phyloP scores from a whole-genome alignment of 345 rosid species.

The Euphorbia pulcherrima region DNA sequence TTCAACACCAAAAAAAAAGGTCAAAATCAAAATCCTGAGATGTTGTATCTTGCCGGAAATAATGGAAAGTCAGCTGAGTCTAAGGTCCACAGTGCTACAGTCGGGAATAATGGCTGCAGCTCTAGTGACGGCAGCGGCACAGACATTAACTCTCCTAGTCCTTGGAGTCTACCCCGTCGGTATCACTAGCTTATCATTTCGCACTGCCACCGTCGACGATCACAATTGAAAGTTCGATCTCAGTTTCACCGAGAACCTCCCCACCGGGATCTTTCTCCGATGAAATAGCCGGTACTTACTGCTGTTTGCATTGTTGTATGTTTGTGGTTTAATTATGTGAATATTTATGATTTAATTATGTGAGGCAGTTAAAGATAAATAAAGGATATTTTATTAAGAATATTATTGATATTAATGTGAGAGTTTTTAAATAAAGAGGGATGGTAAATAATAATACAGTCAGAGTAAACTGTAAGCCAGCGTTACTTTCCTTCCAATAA shows the following conservation, averaged over 20 bases:
- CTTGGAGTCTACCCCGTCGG: conserved; percentile 68
- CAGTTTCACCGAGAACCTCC: conserved; percentile 35
- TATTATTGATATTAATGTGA: too few relatives aligned
- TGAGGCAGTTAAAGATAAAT: too few relatives aligned
- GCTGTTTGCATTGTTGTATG: conserved; percentile 57
- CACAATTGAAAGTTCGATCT: conserved; percentile 49
- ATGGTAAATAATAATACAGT: too few relatives aligned
- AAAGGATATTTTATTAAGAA: too few relatives aligned
- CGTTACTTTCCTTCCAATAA: conserved; percentile 9
- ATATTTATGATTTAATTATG: too few relatives aligned
- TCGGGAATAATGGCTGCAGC: conserved; percentile 17
- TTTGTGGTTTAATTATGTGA: conserved; percentile 74
- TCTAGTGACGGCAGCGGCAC: conserved; percentile 21
- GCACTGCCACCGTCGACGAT: too few relatives aligned
- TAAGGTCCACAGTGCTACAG: conserved; percentile 25
- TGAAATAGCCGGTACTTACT: conserved; percentile 56
- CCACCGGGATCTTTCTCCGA: conserved; percentile 45
- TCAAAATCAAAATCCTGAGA: too few relatives aligned
- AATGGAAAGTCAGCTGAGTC: too few relatives aligned
- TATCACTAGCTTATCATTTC: conserved; percentile 24
- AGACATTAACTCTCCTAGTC: conserved; percentile 64
- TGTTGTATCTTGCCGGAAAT: too few relatives aligned
- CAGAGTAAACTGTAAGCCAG: background rate
- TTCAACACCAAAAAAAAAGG: too few relatives aligned
- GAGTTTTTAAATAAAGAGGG: too few relatives aligned